These are phyloP conservation scores for Agrostemma githago DNA, from an alignment of 148 eudicot genomes.

Conservation along the genomic window DNA sequence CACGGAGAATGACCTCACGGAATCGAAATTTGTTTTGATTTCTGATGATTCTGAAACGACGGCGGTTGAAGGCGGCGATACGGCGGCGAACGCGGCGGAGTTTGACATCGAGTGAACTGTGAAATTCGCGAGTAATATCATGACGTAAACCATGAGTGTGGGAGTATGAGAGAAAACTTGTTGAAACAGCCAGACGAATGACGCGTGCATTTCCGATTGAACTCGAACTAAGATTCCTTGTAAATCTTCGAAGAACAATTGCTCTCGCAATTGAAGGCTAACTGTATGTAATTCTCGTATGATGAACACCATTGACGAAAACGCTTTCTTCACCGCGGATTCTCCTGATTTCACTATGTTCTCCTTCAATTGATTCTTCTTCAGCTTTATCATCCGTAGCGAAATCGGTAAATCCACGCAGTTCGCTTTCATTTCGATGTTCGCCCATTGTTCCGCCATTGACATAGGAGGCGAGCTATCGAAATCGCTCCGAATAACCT, in stretches of 20 bases:
- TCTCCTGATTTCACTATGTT: conserved; percentile 38
- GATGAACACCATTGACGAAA: conserved; percentile 87
- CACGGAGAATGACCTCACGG: not conserved
- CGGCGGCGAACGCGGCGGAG: conserved; percentile 38
- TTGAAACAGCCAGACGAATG: conserved; percentile 88
- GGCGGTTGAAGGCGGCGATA: conserved; percentile 8
- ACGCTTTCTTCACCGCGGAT: conserved; percentile 63
- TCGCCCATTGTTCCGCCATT: not conserved
- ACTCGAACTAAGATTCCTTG: conserved; percentile 62
- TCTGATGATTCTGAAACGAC: conserved; percentile 9
- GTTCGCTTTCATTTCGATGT: conserved; percentile 62
- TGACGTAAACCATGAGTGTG: conserved; percentile 69
- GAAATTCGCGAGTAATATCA: conserved; percentile 81
- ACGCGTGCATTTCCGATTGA: conserved; percentile 69
- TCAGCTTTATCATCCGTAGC: conserved; percentile 64
- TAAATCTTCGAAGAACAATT: conserved; percentile 57
- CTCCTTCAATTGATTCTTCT: conserved; percentile 53
- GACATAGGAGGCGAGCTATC: too few relatives aligned
- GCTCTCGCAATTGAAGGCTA: conserved; percentile 60
- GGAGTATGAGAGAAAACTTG: conserved; percentile 86
- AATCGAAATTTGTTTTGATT: conserved; percentile 2
- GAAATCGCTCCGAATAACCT: too few relatives aligned
- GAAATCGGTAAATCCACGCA: conserved; percentile 72
- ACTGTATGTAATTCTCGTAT: conserved; percentile 70
- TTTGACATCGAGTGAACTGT: conserved; percentile 68